phyloP scores from a whole-genome alignment of 2,329 filamentous ascomycete genomes.

The Daldinia eschscholtzii region DNA sequence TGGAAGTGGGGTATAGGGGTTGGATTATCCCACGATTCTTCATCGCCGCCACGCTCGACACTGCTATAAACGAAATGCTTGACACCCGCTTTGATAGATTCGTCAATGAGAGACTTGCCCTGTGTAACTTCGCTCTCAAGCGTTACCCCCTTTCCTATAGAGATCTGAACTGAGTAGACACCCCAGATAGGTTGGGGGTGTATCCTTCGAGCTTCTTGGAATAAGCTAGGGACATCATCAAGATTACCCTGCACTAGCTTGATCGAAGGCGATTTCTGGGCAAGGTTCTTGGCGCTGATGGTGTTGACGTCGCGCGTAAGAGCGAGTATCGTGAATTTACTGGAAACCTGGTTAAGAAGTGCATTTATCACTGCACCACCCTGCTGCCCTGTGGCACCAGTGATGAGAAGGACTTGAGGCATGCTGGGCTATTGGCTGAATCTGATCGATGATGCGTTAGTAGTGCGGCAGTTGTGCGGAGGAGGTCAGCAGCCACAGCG shows the following conservation, averaged over 20 bases:
- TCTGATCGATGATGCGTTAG: conserved; percentile 1
- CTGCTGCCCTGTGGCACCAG: conserved; percentile 63
- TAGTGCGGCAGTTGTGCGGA: neutral
- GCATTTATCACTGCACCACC: conserved; percentile 60
- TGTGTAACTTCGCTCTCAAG: conserved; percentile 59
- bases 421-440: conserved; percentile 40
- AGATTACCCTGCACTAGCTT: conserved; percentile 65
- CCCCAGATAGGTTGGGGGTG: conserved; percentile 62
- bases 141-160: conserved; percentile 54
- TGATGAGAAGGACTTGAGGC: conserved; percentile 57
- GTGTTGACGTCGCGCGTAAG: conserved; percentile 68
- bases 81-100: conserved; percentile 66
- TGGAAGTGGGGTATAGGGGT: conserved; percentile 73
- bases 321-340: conserved; percentile 62
- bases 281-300: conserved; percentile 61
- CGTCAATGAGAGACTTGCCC: conserved; percentile 70
- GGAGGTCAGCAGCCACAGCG: conserved; percentile 15
- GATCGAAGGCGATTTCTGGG: conserved; percentile 57
- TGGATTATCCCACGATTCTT: conserved; percentile 62
- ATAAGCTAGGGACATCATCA: conserved; percentile 63
- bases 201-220: conserved; percentile 52
- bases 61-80: conserved; percentile 73
- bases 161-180: conserved; percentile 68
- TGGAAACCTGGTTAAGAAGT: conserved; percentile 51
- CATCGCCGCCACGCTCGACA: conserved; percentile 71